Conservation (phyloP, 352 stramenopile genomes). For the Globisporangium nagaii region DNA sequence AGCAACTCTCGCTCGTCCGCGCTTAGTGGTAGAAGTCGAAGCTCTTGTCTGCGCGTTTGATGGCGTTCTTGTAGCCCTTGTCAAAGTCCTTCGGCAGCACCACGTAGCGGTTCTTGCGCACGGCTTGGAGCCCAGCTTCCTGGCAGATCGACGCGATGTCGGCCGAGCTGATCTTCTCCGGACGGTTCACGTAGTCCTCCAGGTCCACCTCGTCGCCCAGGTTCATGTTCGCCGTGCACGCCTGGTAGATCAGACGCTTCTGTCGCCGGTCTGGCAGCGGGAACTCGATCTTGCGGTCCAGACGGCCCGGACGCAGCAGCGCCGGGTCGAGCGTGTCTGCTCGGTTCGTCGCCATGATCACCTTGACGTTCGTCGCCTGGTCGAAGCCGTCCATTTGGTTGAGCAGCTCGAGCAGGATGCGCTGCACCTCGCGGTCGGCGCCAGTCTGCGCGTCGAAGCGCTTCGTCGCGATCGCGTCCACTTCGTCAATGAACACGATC, state of each 20-base stretch:
- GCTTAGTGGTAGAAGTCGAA: slow-evolving; percentile 98
- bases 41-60: slow-evolving; percentile 98
- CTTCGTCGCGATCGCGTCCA: slow-evolving; percentile 99
- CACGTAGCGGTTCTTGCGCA: slow-evolving; percentile 99
- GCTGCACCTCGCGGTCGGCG: slow-evolving; percentile 95
- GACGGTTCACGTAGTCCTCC: slow-evolving; percentile 99
- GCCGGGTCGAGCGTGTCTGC: slow-evolving; percentile 99
- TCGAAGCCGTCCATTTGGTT: slow-evolving; percentile 99
- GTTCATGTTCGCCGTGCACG: slow-evolving; percentile 99
- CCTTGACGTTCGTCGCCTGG: slow-evolving; percentile 99
- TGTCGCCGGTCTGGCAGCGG: slow-evolving; percentile 97
- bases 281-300: slow-evolving; percentile 99
- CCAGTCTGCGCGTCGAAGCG: slow-evolving; percentile 98
- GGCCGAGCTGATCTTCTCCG: slow-evolving; percentile 98
- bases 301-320: slow-evolving; percentile 94
- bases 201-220: slow-evolving; percentile 98
- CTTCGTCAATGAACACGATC: slow-evolving; percentile 99
- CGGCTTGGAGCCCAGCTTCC: slow-evolving; percentile 98
- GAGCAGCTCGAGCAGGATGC: slow-evolving; percentile 99
- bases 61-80: slow-evolving; percentile 99
- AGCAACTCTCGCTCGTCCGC: not conserved
- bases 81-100: slow-evolving; percentile 99
- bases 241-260: slow-evolving; percentile 99
- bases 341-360: slow-evolving; percentile 99
- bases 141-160: slow-evolving; percentile 99